Base-by-base conservation (phyloP, 1,284 basidiomycete genomes). In the Naganishia cerealis region DNA sequence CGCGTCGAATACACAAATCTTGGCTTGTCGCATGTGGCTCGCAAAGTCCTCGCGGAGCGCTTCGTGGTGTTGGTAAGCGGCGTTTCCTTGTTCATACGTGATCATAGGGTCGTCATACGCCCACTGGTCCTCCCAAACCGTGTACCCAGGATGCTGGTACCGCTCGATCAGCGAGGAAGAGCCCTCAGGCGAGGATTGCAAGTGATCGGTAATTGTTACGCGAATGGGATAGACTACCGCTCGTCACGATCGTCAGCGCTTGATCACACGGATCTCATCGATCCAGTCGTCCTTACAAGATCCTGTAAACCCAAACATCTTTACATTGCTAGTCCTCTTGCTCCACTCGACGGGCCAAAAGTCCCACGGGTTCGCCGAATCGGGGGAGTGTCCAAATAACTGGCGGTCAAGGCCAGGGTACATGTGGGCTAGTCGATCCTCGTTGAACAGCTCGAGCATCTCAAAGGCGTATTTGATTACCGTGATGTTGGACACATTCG, bases 401-500 rank as follows among this genome's bases (percentile, higher is more conserved):
- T 78, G 77, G 76, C 79, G 78, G 48, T 74, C 48, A 62, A 74
- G 76, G 7, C 71, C 70, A 2, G 78, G 79, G 61, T 75, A 81
- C 43, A 67, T 70, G 36, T 70, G 56, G 39, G 73, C 74, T 42
- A 80, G 72, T 9, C 74, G 71, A 13, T 74, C 71, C 57, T 75
- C 74, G n/a, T 72, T 72, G 68, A 81, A 81, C n/a, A 81, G 67
- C 55, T 81, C 80, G 24, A 71, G 70, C 33, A 80, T 75, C 70
- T 81, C 79, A 66, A 80, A 80, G 5, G 78, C 79, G 72, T 81
- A 81, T 58, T 80, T 81, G 7, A 79, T 76, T n/a, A 80, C 72
- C 13, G 80, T 81, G 67, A 81, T 78, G 67, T 81, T 81, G 68
- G 76, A 77, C 40, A 76, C 73, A 21, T 76, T 74, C 2, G 78